Base-by-base conservation (phyloP, 2,329 filamentous ascomycete genomes). In the Corinectria fuckeliana region DNA sequence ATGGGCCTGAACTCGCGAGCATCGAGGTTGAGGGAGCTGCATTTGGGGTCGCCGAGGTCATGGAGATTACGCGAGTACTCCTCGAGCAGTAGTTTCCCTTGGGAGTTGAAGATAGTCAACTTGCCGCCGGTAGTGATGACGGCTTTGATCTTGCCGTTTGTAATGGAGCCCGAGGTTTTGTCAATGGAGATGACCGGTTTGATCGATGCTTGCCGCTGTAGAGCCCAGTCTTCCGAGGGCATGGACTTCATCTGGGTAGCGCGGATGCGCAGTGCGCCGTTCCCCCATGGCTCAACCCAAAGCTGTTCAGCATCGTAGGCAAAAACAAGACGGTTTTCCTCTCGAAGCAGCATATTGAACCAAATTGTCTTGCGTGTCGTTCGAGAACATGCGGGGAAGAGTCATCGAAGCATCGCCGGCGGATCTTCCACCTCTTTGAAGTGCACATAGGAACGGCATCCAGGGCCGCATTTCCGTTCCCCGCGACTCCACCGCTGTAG, bases 1-100 rank as follows among this genome's bases (percentile, higher is more conserved):
- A 82, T 78, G 0, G 84, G 81, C 51, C 79, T 80, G 68, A 87
- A 85, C 67, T 88, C 85, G 16, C 86, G 82, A 2, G 84, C 83
- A 58, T 85, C 78, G 23, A 88, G 74, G 8, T 81, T 75, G 3
- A 89, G 75, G 1, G 85, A 81, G 62, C 83, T 86, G 70, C 81
- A 84, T 69, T 87, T 87, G 0, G 85, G 83, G 62, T 88, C 85
- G 16, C 88, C 76, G 6, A 81, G 61, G 1, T 78, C 74, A 2
- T 51, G 45, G 3, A 72, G 62, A 36, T 70, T 64, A 3, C 74
- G 73, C 9, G 69, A 63, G 32, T 69, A 76, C 36, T 76, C 74
- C 50, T 76, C 74, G 1, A 76, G 65, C 1, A 76, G 49, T 1
- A 74, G 28, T 2, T 69, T 69, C 4, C 74, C 73, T 2, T 69